Percentiles rank a stretch among this genome's conserved stretches.
Evolutionary conservation across 2,329 filamentous ascomycete species (phyloP).

Genomic region (Fusarium paranaense): DNA sequence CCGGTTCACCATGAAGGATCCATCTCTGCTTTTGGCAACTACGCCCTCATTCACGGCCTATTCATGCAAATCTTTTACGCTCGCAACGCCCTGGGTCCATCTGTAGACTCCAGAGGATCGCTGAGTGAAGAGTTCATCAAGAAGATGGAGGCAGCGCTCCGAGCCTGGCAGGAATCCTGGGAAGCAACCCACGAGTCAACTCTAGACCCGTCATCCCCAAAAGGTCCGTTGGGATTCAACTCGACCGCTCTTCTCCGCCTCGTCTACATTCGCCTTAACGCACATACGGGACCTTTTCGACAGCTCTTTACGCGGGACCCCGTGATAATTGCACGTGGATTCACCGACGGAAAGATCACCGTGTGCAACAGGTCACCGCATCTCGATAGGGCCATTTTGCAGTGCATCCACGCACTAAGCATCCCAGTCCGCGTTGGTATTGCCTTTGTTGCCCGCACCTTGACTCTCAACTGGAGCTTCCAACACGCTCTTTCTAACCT

Average conservation of each 20-base stretch:
- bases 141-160: conserved; percentile 6
- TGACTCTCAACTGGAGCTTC: conserved; percentile 27
- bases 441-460: conserved; percentile 23
- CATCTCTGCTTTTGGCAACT: conserved; percentile 24
- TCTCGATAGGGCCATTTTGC: conserved; percentile 19
- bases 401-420: conserved; percentile 26
- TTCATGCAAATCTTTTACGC: conserved; percentile 22
- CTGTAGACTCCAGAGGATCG: not conserved
- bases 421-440: conserved; percentile 24
- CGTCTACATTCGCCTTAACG: conserved; percentile 44
- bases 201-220: conserved; percentile 12
- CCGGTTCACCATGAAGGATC: conserved; percentile 8
- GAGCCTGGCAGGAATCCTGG: conserved; percentile 16
- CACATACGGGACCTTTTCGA: conserved; percentile 5
- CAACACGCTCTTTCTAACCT: conserved; percentile 25
- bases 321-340: not conserved
- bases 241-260: conserved; percentile 45
- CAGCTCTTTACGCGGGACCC: conserved; percentile 4
- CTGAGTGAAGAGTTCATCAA: not conserved
- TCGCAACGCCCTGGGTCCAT: conserved; percentile 9
- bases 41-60: conserved; percentile 24
- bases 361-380: conserved; percentile 17
- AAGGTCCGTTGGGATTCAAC: conserved; percentile 75
- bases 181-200: conserved; percentile 10
- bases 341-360: not conserved